A percentile compares a stretch with the other conserved stretches of the same genome.
These are phyloP conservation scores for Colletotrichum cereale DNA, from an alignment of 2,329 filamentous ascomycete genomes.

Conservation along the genomic window DNA sequence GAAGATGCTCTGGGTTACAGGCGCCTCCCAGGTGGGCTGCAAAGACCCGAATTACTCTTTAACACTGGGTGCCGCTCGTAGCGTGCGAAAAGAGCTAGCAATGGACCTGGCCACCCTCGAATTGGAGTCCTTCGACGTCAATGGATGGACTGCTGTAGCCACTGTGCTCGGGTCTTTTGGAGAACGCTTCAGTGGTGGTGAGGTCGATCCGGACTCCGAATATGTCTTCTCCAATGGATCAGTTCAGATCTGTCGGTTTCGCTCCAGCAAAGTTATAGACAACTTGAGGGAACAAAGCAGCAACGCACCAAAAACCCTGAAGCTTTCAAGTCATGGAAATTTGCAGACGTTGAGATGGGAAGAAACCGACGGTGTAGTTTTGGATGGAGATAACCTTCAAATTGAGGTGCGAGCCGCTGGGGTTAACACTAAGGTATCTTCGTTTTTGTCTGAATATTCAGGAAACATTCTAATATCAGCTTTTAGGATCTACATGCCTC, in stretches of 20 bases:
- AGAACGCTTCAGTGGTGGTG: background rate
- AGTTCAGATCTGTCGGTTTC: constrained; percentile 45
- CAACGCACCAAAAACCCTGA: background rate
- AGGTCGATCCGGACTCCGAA: constrained; percentile 47
- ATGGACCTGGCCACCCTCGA: constrained; percentile 49
- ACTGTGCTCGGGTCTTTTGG: constrained; percentile 9
- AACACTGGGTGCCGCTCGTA: constrained; percentile 47
- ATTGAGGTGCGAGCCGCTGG: constrained; percentile 7
- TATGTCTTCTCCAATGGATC: constrained; percentile 47
- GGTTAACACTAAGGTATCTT: constrained; percentile 20
- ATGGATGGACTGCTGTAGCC: constrained; percentile 8
- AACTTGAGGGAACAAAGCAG: background rate
- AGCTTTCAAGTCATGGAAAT: background rate
- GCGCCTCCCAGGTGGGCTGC: constrained; percentile 45
- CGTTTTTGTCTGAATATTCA: background rate
- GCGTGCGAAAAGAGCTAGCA: constrained; percentile 47
- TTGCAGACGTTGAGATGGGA: constrained; percentile 7
- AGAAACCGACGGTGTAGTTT: background rate
- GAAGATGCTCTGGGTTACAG: constrained; percentile 50
- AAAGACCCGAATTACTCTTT: constrained; percentile 46
- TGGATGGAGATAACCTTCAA: constrained; percentile 1
- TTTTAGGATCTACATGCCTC: constrained; percentile 33
- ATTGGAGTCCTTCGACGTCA: constrained; percentile 41
- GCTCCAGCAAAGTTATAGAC: background rate
- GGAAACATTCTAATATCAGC: background rate